These are phyloP conservation scores for Lycium barbarum DNA, from an alignment of 257 asterid species.

Conservation along the genomic window DNA sequence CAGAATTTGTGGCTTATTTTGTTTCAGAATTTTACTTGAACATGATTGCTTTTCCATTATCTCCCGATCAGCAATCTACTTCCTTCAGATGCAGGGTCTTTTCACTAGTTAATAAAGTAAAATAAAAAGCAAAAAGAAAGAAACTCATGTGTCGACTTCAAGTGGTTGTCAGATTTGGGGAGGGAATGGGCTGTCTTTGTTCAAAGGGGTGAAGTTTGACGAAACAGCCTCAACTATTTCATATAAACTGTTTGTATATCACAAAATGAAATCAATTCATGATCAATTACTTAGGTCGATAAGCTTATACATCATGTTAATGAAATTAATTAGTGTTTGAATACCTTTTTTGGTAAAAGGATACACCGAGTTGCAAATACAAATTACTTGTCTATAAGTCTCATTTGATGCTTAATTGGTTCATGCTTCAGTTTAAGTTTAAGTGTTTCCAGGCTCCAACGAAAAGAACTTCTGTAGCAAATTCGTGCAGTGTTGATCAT, in stretches of 20 bases:
- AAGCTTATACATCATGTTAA: background rate
- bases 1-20: background rate
- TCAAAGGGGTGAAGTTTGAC: background rate
- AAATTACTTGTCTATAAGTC: background rate
- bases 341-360: background rate
- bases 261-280: background rate
- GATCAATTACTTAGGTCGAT: background rate
- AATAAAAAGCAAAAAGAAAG: background rate
- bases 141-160: constrained; percentile 2
- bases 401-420: background rate
- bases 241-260: constrained; percentile 8
- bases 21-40: background rate
- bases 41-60: background rate
- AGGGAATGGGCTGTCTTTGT: background rate
- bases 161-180: constrained; percentile 8
- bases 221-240: background rate
- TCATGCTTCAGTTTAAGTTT: background rate
- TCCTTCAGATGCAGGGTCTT: background rate
- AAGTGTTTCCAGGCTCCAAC: background rate
- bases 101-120: background rate
- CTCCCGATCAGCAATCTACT: background rate
- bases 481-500: background rate
- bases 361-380: background rate
- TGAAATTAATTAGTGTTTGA: background rate
- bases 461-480: too few relatives aligned